These are phyloP conservation scores for Leccinum fibrillosum DNA, from an alignment of 768 basidiomycete genomes.

Conservation along the genomic window DNA sequence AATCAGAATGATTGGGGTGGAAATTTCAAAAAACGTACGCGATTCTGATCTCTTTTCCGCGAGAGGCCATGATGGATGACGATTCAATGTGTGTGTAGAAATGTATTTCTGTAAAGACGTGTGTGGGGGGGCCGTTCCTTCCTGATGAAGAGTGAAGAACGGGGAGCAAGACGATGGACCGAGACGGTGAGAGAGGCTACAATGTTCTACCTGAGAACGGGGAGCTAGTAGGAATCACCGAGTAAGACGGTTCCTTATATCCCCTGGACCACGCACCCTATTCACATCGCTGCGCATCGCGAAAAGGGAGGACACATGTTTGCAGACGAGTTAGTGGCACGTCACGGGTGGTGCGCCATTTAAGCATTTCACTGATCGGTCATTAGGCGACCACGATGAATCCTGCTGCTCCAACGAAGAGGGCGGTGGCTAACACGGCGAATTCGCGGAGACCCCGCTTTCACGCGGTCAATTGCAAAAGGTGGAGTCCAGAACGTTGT, in stretches of 20 bases:
- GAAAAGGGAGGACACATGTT: slow-evolving; percentile 14
- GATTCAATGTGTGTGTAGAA: neutral
- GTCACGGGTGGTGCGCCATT: slow-evolving; percentile 11
- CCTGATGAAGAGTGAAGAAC: neutral
- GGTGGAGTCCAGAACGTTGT: neutral
- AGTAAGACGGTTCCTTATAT: slow-evolving; percentile 15
- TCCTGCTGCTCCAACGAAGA: slow-evolving; percentile 15
- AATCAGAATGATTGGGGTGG: neutral
- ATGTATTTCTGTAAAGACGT: neutral
- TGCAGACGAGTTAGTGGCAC: slow-evolving; percentile 6
- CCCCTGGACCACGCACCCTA: slow-evolving; percentile 5
- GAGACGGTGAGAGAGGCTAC: neutral
- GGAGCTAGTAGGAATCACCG: neutral
- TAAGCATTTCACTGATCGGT: slow-evolving; percentile 26
- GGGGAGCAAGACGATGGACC: neutral
- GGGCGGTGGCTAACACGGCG: slow-evolving; percentile 14
- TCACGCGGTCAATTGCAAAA: slow-evolving; percentile 4
- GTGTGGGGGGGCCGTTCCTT: neutral
- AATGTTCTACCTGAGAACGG: neutral
- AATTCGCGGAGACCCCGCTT: slow-evolving; percentile 12
- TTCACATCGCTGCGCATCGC: slow-evolving; percentile 15
- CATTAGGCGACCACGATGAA: slow-evolving; percentile 24
- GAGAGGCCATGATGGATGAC: slow-evolving; percentile 20
- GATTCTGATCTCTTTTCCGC: slow-evolving; percentile 31
- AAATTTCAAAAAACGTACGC: slow-evolving; percentile 21